Evolutionary conservation across 148 eudicot genomes (phyloP).

Genomic region (Vaccinium darrowii): DNA sequence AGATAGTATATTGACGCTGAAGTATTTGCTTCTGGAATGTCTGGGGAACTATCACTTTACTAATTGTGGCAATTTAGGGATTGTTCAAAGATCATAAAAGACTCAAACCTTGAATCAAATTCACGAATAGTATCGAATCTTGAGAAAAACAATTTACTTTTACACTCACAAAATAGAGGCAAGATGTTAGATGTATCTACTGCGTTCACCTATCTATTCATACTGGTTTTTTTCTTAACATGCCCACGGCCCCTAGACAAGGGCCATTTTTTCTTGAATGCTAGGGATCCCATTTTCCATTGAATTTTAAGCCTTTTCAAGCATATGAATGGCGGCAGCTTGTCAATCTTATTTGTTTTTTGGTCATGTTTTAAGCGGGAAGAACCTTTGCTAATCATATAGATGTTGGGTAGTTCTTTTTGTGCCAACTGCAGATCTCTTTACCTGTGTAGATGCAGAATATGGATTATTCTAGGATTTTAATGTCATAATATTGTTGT

Average conservation of each 20-base stretch:
- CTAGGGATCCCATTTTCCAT: background rate
- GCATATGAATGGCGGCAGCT: background rate
- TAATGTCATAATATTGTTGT: background rate
- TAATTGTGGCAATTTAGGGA: background rate
- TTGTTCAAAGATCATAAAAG: background rate
- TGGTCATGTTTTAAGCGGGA: background rate
- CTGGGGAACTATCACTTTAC: background rate
- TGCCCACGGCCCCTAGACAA: background rate
- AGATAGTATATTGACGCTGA: background rate
- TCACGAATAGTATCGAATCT: background rate
- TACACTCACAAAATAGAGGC: background rate
- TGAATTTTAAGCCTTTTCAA: background rate
- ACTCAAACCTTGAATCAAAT: background rate
- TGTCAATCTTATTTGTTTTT: background rate
- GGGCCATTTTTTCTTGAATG: background rate
- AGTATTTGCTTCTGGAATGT: background rate
- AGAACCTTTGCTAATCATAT: background rate
- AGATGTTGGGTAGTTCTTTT: background rate
- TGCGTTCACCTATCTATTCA: background rate
- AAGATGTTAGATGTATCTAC: background rate
- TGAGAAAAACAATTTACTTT: background rate
- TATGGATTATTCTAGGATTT: background rate
- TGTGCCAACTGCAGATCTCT: background rate
- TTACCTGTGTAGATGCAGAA: background rate
- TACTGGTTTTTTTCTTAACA: background rate